phyloP scores from a whole-genome alignment of 1,284 basidiomycete species.

The Boletus albobrunnescens region DNA sequence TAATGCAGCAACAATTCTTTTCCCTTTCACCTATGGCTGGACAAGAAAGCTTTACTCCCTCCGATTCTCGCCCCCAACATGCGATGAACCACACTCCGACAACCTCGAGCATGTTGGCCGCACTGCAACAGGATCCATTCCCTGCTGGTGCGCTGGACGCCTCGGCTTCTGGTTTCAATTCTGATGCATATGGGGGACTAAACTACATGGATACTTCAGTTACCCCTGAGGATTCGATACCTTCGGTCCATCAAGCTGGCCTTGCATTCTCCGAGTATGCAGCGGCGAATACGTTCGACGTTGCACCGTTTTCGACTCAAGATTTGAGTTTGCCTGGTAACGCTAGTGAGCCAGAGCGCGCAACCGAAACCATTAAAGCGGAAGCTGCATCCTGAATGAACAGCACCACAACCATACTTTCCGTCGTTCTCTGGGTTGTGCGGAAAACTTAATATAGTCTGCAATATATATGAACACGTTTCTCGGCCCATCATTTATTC shows the following conservation, averaged over 20 bases:
- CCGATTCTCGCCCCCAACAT: conserved; percentile 53
- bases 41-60: conserved; percentile 63
- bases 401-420: conserved; percentile 19
- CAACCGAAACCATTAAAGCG: conserved; percentile 45
- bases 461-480: conserved; percentile 35
- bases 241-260: conserved; percentile 50
- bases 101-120: conserved; percentile 82
- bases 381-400: conserved; percentile 36
- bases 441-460: conserved; percentile 32
- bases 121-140: conserved; percentile 72
- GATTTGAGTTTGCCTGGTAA: conserved; percentile 59
- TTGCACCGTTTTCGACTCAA: conserved; percentile 57
- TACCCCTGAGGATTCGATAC: conserved; percentile 56
- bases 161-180: conserved; percentile 52
- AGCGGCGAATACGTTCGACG: conserved; percentile 62
- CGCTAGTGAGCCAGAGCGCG: conserved; percentile 51
- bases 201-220: conserved; percentile 71
- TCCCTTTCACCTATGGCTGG: conserved; percentile 77
- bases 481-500: conserved; percentile 33
- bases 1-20: conserved; percentile 83
- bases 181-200: conserved; percentile 64
- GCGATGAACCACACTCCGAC: conserved; percentile 72
- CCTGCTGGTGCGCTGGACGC: conserved; percentile 59
- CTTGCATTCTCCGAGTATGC: conserved; percentile 66
- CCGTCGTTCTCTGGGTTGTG: conserved; percentile 27